Conservation (phyloP, 169 alveolate species). For the Eimeria tenella region DNA sequence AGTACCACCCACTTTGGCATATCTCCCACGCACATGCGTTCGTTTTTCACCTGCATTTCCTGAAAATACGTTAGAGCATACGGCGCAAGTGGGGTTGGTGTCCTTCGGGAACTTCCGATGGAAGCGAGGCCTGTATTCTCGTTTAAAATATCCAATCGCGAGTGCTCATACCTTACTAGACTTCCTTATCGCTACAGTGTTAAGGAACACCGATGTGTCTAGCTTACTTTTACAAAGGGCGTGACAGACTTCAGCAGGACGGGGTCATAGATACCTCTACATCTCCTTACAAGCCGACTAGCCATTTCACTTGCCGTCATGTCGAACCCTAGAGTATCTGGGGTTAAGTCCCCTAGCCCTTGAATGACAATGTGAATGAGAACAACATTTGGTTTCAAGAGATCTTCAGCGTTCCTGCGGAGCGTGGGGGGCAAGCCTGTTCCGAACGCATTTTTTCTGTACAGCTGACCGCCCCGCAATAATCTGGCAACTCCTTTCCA, state of each 20-base stretch:
- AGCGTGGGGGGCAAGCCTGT: slow-evolving; percentile 72
- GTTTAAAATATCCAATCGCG: too few relatives aligned
- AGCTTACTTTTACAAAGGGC: slow-evolving; percentile 56
- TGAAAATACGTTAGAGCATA: not conserved
- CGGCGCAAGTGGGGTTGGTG: not conserved
- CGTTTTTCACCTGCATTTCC: slow-evolving; percentile 59
- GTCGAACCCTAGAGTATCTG: slow-evolving; percentile 67
- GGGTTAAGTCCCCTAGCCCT: slow-evolving; percentile 38
- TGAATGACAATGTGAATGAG: slow-evolving; percentile 65
- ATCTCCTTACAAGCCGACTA: slow-evolving; percentile 58
- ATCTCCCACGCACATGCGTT: slow-evolving; percentile 48
- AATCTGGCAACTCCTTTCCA: slow-evolving; percentile 73
- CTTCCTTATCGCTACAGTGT: too few relatives aligned
- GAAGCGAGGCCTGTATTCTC: too few relatives aligned
- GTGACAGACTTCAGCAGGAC: slow-evolving; percentile 68
- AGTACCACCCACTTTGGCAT: slow-evolving; percentile 79
- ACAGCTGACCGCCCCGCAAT: slow-evolving; percentile 64
- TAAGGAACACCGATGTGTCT: not conserved
- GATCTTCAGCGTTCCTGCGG: slow-evolving; percentile 69
- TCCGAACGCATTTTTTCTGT: slow-evolving; percentile 66
- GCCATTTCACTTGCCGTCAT: slow-evolving; percentile 77
- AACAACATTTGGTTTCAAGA: slow-evolving; percentile 50
- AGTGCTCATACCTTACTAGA: too few relatives aligned
- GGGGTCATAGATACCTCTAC: slow-evolving; percentile 66
- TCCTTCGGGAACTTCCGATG: too few relatives aligned